Evolutionary conservation across 441 rosid genomes (phyloP).

Genomic region (Syzygium malaccense): DNA sequence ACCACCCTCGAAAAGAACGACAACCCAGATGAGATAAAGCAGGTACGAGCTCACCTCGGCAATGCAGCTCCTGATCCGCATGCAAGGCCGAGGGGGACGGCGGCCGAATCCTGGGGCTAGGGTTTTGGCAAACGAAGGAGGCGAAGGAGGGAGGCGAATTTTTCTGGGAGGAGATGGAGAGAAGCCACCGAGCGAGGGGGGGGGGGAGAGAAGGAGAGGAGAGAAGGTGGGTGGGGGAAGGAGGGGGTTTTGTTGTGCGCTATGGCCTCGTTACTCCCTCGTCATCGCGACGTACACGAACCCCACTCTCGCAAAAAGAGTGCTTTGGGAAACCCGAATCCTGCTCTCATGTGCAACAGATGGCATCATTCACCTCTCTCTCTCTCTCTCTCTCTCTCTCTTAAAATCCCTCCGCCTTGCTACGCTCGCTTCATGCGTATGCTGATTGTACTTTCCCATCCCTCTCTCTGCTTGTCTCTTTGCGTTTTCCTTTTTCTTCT

Average conservation of each 20-base stretch:
- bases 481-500: neutral
- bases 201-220: neutral
- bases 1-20: neutral
- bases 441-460: neutral
- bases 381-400: neutral
- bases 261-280: neutral
- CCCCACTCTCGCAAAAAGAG: conserved; percentile 1
- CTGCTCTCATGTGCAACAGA: conserved; percentile 21
- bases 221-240: neutral
- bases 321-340: conserved; percentile 28
- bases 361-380: conserved; percentile 18
- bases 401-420: no score
- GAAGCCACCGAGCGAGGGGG: neutral
- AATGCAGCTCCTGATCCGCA: conserved; percentile 36
- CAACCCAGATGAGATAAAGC: neutral
- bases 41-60: conserved; percentile 10
- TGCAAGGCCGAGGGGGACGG: conserved; percentile 18
- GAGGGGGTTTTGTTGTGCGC: neutral
- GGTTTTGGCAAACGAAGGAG: neutral
- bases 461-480: conserved; percentile 1
- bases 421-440: neutral
- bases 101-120: conserved; percentile 8
- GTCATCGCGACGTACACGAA: neutral
- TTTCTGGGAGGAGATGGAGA: neutral
- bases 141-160: neutral